These are phyloP conservation scores for Schoenoplectus triqueter DNA, from an alignment of 202 grass and related monocot genomes.

Conservation along the genomic window DNA sequence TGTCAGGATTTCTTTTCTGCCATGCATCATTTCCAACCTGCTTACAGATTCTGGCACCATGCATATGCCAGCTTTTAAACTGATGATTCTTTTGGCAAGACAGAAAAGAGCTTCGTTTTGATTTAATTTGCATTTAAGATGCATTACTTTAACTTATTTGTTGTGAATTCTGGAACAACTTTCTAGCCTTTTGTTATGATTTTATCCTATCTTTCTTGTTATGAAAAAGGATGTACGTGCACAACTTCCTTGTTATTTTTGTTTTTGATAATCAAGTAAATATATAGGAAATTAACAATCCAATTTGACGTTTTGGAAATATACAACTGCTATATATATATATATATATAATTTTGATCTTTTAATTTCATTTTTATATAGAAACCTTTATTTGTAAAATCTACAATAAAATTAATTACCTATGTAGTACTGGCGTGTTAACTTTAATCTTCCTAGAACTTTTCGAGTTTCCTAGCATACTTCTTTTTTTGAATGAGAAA, in stretches of 20 bases:
- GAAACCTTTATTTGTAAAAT: neutral
- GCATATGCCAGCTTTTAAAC: slow-evolving; percentile 25
- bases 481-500: neutral
- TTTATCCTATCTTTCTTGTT: neutral
- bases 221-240: too few relatives aligned
- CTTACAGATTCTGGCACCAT: slow-evolving; percentile 12
- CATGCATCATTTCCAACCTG: slow-evolving; percentile 36
- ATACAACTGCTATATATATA: neutral
- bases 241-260: too few relatives aligned
- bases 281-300: neutral
- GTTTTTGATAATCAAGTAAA: too few relatives aligned
- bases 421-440: neutral
- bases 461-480: neutral
- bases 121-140: slow-evolving; percentile 3
- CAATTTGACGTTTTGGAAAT: neutral
- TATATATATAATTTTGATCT: neutral
- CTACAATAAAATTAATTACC: neutral
- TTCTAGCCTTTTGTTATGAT: neutral
- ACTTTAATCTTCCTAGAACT: neutral
- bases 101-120: slow-evolving; percentile 18
- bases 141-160: neutral
- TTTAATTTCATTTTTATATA: neutral
- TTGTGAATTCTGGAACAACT: neutral
- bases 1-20: slow-evolving; percentile 38
- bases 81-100: slow-evolving; percentile 14